Base-by-base conservation (phyloP, 768 basidiomycete species). In the Cystobasidium tubakii region DNA sequence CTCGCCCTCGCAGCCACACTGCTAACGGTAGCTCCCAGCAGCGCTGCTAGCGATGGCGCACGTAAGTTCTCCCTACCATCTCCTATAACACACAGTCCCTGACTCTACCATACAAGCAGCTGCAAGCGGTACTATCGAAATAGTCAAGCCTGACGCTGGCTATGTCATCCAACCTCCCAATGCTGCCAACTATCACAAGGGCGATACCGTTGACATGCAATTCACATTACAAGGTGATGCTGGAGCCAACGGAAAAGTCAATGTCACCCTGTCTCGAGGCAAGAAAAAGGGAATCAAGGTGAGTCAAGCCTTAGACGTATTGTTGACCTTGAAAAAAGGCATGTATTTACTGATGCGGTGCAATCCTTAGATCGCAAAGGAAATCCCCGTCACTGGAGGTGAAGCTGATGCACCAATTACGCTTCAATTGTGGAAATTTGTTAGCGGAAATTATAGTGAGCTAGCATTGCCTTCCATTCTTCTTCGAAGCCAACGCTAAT, bases 331-430 rank as follows among this genome's bases (percentile, higher is more conserved):
- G n/a, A n/a, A n/a, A n/a, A n/a, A n/a, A n/a, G n/a, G n/a, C n/a
- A n/a, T n/a, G n/a, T n/a, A n/a, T n/a, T n/a, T n/a, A n/a, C n/a
- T n/a, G n/a, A n/a, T n/a, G n/a, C n/a, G n/a, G n/a, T n/a, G n/a
- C n/a, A n/a, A n/a, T 39, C 15, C 39, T 15, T 15, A 39, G 63
- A 15, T 39, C 34, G 63, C 36, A 21, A 44, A 34, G 17, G 12
- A 27, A 23, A 44, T 44, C 63, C 25, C 63, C 12, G 31, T 36
- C 31, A 65, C 34, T 29, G 21, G 39, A 7, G 63, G 63, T 27
- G 25, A 39, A 31, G 43, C 63, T 44, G 63, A 65, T 6, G 43
- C 63, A 27, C 63, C 57, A 4, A 60, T 65, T 36, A 65, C 34
- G 1, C 6, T 65, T 39, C 33, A 9, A 6, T n/a, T 65, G 15